These are phyloP conservation scores for Cercospora sojina DNA, from an alignment of 2,329 filamentous ascomycete genomes.

Conservation along the genomic window DNA sequence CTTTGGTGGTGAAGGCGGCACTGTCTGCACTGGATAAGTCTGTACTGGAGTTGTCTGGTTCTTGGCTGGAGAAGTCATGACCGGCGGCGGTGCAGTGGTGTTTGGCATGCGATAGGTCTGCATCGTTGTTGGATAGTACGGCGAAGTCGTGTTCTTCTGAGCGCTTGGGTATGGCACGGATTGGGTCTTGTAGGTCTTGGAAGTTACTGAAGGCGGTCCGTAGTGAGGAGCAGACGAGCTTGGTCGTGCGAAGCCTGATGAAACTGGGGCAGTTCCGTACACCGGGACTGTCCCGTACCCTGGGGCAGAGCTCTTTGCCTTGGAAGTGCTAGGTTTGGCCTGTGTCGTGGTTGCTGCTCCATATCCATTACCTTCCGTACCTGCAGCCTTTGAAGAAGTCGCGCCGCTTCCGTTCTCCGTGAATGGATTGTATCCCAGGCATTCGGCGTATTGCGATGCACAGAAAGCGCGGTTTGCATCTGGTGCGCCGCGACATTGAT, in stretches of 20 bases:
- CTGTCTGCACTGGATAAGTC: background rate
- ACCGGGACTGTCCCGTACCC: background rate
- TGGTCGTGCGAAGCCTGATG: background rate
- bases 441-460: constrained; percentile 17
- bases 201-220: background rate
- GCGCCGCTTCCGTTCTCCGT: constrained; percentile 12
- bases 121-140: background rate
- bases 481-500: constrained; percentile 7
- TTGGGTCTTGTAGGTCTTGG: background rate
- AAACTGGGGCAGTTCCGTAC: background rate
- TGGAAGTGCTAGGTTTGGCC: background rate
- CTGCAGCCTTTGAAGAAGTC: constrained; percentile 14
- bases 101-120: background rate
- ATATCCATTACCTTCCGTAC: constrained; percentile 4
- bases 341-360: background rate
- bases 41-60: background rate
- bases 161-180: background rate
- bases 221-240: background rate
- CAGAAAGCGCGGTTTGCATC: constrained; percentile 18
- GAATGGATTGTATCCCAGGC: constrained; percentile 24
- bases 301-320: background rate
- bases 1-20: constrained; percentile 1
- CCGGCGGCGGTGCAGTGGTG: constrained; percentile 2
- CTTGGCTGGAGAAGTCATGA: constrained; percentile 8
- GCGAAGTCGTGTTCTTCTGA: background rate